phyloP scores from a whole-genome alignment of 2,329 filamentous ascomycete species.

The Exophiala spinifera region DNA sequence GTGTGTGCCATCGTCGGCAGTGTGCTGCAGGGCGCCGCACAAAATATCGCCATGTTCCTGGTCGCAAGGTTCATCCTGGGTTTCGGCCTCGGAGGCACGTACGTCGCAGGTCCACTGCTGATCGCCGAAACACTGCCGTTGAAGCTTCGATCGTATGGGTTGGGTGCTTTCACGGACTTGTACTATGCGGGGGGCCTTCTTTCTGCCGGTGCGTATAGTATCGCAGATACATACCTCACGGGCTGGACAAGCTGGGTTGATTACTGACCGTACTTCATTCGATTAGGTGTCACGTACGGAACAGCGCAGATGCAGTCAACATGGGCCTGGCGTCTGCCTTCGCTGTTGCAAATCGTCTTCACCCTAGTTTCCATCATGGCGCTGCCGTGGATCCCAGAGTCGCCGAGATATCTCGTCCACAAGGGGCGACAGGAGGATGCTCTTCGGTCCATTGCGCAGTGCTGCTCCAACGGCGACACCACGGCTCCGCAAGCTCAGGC shows the following conservation, averaged over 20 bases:
- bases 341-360: slow-evolving; percentile 50
- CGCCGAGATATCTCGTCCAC: slow-evolving; percentile 49
- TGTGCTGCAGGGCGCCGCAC: slow-evolving; percentile 56
- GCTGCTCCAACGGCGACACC: too few species aligned
- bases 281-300: slow-evolving; percentile 6
- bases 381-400: slow-evolving; percentile 55
- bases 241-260: too few species aligned
- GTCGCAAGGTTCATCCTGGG: slow-evolving; percentile 58
- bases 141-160: not conserved
- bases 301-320: slow-evolving; percentile 1
- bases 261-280: too few species aligned
- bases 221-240: too few species aligned
- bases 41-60: slow-evolving; percentile 54
- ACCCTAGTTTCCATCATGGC: slow-evolving; percentile 46
- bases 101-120: slow-evolving; percentile 42
- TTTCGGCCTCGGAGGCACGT: slow-evolving; percentile 56
- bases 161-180: slow-evolving; percentile 6
- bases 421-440: not conserved
- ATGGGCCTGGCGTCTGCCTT: slow-evolving; percentile 54
- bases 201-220: too few species aligned
- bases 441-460: too few species aligned
- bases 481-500: too few species aligned
- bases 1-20: slow-evolving; percentile 58
- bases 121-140: slow-evolving; percentile 4
- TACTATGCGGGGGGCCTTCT: slow-evolving; percentile 3